Evolutionary conservation across 2,329 filamentous ascomycete genomes (phyloP).

Genomic region (Stagonosporopsis cucurbitacearum): DNA sequence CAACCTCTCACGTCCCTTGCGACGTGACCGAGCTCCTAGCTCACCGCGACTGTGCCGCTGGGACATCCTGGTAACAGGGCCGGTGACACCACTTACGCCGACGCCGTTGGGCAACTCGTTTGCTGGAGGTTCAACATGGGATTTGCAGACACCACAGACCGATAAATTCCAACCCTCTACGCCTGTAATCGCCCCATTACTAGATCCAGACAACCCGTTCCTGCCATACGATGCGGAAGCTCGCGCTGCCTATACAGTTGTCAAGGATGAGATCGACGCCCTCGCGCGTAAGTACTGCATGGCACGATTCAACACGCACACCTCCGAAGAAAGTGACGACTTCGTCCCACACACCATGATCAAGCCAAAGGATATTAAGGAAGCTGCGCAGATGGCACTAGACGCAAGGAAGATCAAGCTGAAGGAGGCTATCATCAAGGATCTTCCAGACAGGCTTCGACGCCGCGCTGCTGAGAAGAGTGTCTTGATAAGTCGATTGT

Average conservation of each 20-base stretch:
- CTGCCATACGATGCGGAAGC: not conserved
- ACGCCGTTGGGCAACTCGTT: conserved; percentile 27
- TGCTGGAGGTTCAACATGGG: conserved; percentile 4
- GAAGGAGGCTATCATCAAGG: not conserved
- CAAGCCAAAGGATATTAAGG: not conserved
- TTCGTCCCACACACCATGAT: conserved; percentile 2
- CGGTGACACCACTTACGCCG: conserved; percentile 23
- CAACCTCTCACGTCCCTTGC: not conserved
- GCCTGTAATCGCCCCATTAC: not conserved
- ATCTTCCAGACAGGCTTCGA: conserved; percentile 2
- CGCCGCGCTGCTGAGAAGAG: not conserved
- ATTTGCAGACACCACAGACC: not conserved
- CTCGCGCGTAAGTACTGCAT: conserved; percentile 18
- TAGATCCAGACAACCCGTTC: not conserved
- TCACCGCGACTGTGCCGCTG: conserved; percentile 23
- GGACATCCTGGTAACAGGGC: conserved; percentile 19
- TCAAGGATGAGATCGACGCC: conserved; percentile 3
- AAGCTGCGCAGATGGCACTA: not conserved
- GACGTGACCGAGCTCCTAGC: not conserved
- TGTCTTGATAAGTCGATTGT: not conserved
- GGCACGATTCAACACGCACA: not conserved
- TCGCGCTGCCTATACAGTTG: not conserved
- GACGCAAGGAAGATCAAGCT: not conserved
- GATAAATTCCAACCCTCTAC: not conserved
- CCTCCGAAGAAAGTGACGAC: not conserved